Evolutionary conservation across 176 grass and related monocot species (phyloP).

Genomic region (Musa acuminata): DNA sequence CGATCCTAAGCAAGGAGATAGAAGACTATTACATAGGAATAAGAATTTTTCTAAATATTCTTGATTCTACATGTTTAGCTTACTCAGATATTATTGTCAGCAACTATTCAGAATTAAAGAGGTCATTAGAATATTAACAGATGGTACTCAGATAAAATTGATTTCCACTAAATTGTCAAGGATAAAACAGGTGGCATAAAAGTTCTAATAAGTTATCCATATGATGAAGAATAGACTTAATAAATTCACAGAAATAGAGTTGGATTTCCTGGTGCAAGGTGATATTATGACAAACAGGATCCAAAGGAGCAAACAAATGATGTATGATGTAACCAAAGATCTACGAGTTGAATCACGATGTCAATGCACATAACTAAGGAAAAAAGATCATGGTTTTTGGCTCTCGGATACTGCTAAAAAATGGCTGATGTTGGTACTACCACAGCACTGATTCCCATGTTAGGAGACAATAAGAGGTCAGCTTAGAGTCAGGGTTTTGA

Average conservation of each 20-base stretch:
- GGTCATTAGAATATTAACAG: background rate
- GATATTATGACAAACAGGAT: background rate
- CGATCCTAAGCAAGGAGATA: constrained; percentile 6
- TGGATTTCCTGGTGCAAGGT: background rate
- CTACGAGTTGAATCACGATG: too few species aligned
- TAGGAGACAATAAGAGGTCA: background rate
- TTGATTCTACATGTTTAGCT: background rate
- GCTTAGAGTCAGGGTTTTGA: background rate
- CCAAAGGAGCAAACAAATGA: background rate
- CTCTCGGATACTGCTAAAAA: too few species aligned
- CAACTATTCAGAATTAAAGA: background rate
- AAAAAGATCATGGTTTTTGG: too few species aligned
- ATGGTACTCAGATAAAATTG: background rate
- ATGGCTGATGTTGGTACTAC: too few species aligned
- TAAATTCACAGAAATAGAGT: background rate
- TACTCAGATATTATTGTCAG: background rate
- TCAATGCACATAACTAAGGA: too few species aligned
- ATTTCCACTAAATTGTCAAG: too few species aligned
- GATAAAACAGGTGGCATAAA: too few species aligned
- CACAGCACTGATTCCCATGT: too few species aligned
- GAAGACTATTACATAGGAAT: background rate
- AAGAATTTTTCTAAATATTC: background rate
- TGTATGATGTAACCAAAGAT: too few species aligned
- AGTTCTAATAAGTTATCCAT: too few species aligned
- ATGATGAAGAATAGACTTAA: background rate